These are phyloP conservation scores for Trifolium fragiferum DNA, from an alignment of 306 rosid genomes.

Conservation along the genomic window DNA sequence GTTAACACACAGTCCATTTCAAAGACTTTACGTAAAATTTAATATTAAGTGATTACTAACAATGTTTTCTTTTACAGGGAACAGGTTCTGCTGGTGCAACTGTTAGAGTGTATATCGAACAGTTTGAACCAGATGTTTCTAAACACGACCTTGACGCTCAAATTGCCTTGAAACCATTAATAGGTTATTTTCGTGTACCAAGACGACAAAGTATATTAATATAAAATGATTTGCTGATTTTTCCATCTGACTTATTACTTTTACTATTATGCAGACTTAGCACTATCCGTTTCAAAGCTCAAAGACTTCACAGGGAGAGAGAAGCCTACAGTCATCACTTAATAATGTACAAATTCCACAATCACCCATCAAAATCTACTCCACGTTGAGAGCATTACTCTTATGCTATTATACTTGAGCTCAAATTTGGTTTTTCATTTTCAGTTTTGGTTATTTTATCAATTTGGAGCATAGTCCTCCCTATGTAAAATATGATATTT, in stretches of 20 bases:
- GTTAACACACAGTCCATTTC: background rate
- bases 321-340: slow-evolving; percentile 96
- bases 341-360: slow-evolving; percentile 40
- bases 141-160: slow-evolving; percentile 93
- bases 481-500: slow-evolving; percentile 38
- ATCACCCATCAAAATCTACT: slow-evolving; percentile 3
- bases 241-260: slow-evolving; percentile 11
- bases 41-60: slow-evolving; percentile 28
- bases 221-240: slow-evolving; percentile 12
- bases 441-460: slow-evolving; percentile 30
- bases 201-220: slow-evolving; percentile 4
- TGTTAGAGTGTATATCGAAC: slow-evolving; percentile 86
- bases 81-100: slow-evolving; percentile 99
- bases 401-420: slow-evolving; percentile 25
- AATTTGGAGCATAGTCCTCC: slow-evolving; percentile 28
- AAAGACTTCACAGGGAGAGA: slow-evolving; percentile 95
- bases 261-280: slow-evolving; percentile 70
- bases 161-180: slow-evolving; percentile 78
- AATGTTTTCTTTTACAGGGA: slow-evolving; percentile 61
- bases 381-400: background rate
- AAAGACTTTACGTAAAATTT: slow-evolving; percentile 15
- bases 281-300: slow-evolving; percentile 77
- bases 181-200: slow-evolving; percentile 57
- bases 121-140: slow-evolving; percentile 77
- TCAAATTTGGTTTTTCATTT: no score